Conservation (phyloP, 2,329 filamentous ascomycete species). For the Grosmannia clavigera region DNA sequence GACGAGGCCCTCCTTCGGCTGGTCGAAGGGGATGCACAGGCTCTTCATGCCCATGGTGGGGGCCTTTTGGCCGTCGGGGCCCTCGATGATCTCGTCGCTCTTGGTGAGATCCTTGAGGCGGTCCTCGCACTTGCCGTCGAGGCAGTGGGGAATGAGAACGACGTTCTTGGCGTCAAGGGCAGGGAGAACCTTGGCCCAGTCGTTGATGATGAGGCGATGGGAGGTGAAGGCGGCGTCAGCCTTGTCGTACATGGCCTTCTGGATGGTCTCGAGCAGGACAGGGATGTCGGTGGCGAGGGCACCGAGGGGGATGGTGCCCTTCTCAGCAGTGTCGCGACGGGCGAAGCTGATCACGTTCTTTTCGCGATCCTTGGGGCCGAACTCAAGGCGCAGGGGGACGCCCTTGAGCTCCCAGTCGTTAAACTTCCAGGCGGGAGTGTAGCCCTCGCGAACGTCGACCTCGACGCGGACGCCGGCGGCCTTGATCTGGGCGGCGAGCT, state of each 20-base stretch:
- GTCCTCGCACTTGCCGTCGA: constrained; percentile 74
- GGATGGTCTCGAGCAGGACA: constrained; percentile 77
- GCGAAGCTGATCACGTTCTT: constrained; percentile 75
- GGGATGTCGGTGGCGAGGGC: constrained; percentile 65
- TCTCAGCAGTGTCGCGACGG: constrained; percentile 77
- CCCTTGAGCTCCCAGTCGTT: constrained; percentile 98
- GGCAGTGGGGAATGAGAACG: constrained; percentile 81
- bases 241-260: constrained; percentile 64
- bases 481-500: constrained; percentile 55
- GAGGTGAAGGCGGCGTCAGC: constrained; percentile 67
- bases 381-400: constrained; percentile 86
- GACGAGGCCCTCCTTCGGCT: constrained; percentile 67
- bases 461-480: constrained; percentile 66
- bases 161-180: constrained; percentile 87
- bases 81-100: constrained; percentile 43
- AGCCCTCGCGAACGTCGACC: constrained; percentile 75
- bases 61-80: constrained; percentile 40
- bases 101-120: constrained; percentile 88
- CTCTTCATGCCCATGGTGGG: constrained; percentile 56
- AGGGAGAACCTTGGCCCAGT: constrained; percentile 87
- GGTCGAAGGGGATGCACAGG: constrained; percentile 66
- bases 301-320: constrained; percentile 64
- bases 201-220: constrained; percentile 68
- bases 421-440: constrained; percentile 96
- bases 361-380: constrained; percentile 86